Percentiles rank a stretch among this genome's conserved stretches.
Evolutionary conservation across 2,329 filamentous ascomycete genomes (phyloP).

Genomic region (Golovinomyces cichoracearum): DNA sequence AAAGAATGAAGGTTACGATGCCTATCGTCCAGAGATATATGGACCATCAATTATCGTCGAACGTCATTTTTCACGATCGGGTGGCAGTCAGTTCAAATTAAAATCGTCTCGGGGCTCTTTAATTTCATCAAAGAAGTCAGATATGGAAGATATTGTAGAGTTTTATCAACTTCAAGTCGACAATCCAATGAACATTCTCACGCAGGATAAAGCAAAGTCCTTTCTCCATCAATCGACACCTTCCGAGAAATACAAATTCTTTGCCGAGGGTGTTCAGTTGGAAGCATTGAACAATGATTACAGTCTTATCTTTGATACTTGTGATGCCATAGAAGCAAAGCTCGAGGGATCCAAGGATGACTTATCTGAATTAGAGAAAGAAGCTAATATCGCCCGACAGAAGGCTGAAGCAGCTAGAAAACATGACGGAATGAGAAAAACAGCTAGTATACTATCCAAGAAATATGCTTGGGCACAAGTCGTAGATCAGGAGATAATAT

Average conservation of each 20-base stretch:
- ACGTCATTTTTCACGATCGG: slow-evolving; percentile 53
- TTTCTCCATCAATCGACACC: slow-evolving; percentile 71
- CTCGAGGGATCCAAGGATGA: slow-evolving; percentile 35
- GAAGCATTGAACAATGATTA: slow-evolving; percentile 86
- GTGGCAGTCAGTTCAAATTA: slow-evolving; percentile 62
- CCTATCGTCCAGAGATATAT: slow-evolving; percentile 60
- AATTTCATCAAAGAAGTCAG: slow-evolving; percentile 59
- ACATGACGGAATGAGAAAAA: slow-evolving; percentile 36
- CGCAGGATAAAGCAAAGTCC: slow-evolving; percentile 79
- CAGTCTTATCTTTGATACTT: slow-evolving; percentile 49
- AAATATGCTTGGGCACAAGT: slow-evolving; percentile 80
- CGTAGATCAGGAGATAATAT: slow-evolving; percentile 38
- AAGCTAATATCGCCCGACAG: slow-evolving; percentile 33
- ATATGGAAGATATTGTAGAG: slow-evolving; percentile 80
- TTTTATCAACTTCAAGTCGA: slow-evolving; percentile 86
- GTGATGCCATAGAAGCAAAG: slow-evolving; percentile 45
- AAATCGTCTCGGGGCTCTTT: slow-evolving; percentile 44
- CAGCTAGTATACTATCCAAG: slow-evolving; percentile 29
- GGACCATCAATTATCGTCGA: slow-evolving; percentile 76
- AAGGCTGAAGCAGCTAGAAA: slow-evolving; percentile 39
- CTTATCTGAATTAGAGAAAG: slow-evolving; percentile 31
- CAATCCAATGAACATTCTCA: slow-evolving; percentile 86
- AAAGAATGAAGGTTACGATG: slow-evolving; percentile 68
- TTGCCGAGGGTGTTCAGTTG: slow-evolving; percentile 78
- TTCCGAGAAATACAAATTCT: slow-evolving; percentile 81